Conservation (phyloP, 2,329 filamentous ascomycete species). For the Cordyceps sp. region DNA sequence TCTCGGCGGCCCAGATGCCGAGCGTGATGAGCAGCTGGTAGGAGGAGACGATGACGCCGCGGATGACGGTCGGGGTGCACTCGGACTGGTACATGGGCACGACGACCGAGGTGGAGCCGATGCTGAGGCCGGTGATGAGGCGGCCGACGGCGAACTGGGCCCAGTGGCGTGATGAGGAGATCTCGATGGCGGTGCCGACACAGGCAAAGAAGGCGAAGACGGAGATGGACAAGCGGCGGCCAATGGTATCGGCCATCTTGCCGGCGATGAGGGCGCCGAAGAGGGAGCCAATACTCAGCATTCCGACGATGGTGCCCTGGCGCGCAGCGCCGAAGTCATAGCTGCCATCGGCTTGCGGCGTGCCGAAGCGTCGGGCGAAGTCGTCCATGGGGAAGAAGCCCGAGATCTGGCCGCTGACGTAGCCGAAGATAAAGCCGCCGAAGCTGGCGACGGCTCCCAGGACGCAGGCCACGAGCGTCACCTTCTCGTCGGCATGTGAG, state of each 20-base stretch:
- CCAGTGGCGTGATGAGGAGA: conserved; percentile 38
- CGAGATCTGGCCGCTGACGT: conserved; percentile 39
- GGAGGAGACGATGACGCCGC: conserved; percentile 43
- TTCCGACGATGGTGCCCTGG: conserved; percentile 44
- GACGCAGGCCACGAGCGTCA: conserved; percentile 26
- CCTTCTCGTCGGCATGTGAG: no score
- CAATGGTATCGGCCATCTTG: conserved; percentile 43
- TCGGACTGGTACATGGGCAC: conserved; percentile 56
- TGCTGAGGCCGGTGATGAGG: conserved; percentile 48
- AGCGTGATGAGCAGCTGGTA: conserved; percentile 57
- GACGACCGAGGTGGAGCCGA: conserved; percentile 46
- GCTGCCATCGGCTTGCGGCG: conserved; percentile 17
- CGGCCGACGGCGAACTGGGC: conserved; percentile 49
- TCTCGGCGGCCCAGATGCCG: conserved; percentile 43
- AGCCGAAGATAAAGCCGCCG: conserved; percentile 41
- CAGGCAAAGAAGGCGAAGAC: conserved; percentile 44
- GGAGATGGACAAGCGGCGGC: conserved; percentile 46
- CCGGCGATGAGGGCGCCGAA: conserved; percentile 41
- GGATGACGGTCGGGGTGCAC: conserved; percentile 45
- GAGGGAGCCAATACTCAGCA: conserved; percentile 44
- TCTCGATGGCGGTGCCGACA: conserved; percentile 46
- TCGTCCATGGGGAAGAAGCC: conserved; percentile 46
- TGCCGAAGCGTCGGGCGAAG: conserved; percentile 36
- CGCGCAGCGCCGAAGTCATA: conserved; percentile 38
- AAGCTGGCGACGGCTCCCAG: conserved; percentile 35